These are phyloP conservation scores for Acer yangbiense DNA, from an alignment of 345 rosid species.

Conservation along the genomic window DNA sequence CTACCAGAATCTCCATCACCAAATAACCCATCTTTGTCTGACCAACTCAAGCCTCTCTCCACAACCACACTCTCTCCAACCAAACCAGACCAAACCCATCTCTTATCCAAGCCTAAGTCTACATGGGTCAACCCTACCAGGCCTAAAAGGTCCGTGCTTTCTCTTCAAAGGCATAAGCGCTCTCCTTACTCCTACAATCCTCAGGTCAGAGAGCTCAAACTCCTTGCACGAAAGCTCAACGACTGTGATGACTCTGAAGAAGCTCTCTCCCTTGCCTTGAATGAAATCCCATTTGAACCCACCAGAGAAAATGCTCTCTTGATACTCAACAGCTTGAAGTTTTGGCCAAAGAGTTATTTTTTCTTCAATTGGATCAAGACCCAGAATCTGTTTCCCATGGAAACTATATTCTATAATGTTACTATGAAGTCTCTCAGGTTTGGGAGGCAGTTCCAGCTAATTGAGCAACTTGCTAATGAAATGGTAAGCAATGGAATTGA, in stretches of 20 bases:
- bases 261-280: slow-evolving; percentile 50
- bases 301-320: slow-evolving; percentile 66
- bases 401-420: slow-evolving; percentile 79
- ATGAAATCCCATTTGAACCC: slow-evolving; percentile 59
- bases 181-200: slow-evolving; percentile 67
- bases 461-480: slow-evolving; percentile 79
- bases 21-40: slow-evolving; percentile 68
- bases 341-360: slow-evolving; percentile 67
- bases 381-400: slow-evolving; percentile 73
- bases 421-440: slow-evolving; percentile 83
- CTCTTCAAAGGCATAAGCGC: slow-evolving; percentile 76
- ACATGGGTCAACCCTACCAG: slow-evolving; percentile 82
- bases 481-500: slow-evolving; percentile 71
- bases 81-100: slow-evolving; percentile 33
- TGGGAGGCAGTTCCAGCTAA: slow-evolving; percentile 81
- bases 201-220: slow-evolving; percentile 56
- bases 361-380: slow-evolving; percentile 78
- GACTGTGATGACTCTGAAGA: slow-evolving; percentile 49
- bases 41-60: slow-evolving; percentile 82
- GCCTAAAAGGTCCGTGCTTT: slow-evolving; percentile 85
- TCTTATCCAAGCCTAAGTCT: slow-evolving; percentile 75
- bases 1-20: slow-evolving; percentile 34
- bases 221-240: slow-evolving; percentile 70
- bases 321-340: slow-evolving; percentile 63
- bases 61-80: slow-evolving; percentile 55